These are phyloP conservation scores for Paradendryphiella salina DNA, from an alignment of 2,329 filamentous ascomycete genomes.

Conservation along the genomic window DNA sequence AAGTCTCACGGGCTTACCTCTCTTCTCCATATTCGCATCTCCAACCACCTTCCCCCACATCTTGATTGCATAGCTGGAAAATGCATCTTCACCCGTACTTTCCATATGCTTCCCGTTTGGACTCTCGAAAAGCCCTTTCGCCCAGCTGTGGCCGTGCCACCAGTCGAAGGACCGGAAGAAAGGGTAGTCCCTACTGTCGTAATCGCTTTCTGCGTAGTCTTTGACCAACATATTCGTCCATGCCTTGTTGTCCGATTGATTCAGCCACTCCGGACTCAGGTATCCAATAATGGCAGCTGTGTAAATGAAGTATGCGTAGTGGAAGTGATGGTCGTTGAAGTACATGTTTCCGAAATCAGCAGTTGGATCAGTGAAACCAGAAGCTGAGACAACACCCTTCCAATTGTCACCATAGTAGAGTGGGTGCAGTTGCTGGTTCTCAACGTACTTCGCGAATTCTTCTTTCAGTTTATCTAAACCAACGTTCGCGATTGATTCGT, in stretches of 20 bases:
- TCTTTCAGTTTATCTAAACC: conserved; percentile 55
- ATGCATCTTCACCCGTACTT: conserved; percentile 85
- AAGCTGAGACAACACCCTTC: conserved; percentile 80
- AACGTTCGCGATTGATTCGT: conserved; percentile 53
- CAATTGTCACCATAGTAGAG: conserved; percentile 64
- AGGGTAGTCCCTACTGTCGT: conserved; percentile 66
- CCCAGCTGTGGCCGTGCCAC: conserved; percentile 95
- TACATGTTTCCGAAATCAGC: conserved; percentile 84
- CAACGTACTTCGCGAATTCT: conserved; percentile 54
- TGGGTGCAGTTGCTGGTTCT: conserved; percentile 52
- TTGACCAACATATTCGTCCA: conserved; percentile 85
- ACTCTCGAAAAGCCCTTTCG: conserved; percentile 73
- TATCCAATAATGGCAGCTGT: conserved; percentile 80
- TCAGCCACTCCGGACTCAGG: conserved; percentile 74
- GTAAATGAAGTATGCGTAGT: conserved; percentile 84
- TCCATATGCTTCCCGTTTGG: conserved; percentile 82
- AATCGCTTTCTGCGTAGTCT: conserved; percentile 82
- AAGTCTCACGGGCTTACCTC: conserved; percentile 43
- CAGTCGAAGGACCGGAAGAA: conserved; percentile 86
- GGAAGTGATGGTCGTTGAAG: conserved; percentile 71
- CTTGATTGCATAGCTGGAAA: conserved; percentile 85
- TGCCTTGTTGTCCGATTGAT: conserved; percentile 63
- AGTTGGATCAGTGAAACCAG: conserved; percentile 71
- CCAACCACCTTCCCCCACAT: conserved; percentile 85
- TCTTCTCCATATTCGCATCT: conserved; percentile 77